Evolutionary conservation across 371 early-diverging fungal genomes (phyloP).

Genomic region (Mucor saturninus): DNA sequence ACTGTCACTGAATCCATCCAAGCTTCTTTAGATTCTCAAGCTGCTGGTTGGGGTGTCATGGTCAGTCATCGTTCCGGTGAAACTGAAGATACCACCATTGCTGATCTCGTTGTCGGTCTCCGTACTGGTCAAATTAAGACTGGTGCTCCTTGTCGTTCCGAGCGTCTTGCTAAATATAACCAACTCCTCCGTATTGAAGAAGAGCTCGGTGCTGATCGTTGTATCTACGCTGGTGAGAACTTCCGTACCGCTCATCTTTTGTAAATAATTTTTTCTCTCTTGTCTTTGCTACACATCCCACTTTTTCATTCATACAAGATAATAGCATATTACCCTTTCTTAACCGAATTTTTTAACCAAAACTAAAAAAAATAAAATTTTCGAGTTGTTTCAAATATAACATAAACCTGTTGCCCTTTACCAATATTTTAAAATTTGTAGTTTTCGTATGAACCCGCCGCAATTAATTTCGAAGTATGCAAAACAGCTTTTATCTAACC

Average conservation of each 20-base stretch:
- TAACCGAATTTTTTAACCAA: no score
- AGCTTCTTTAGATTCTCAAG: slow-evolving; percentile 70
- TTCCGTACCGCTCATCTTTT: slow-evolving; percentile 83
- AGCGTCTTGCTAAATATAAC: slow-evolving; percentile 98
- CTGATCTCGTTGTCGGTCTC: slow-evolving; percentile 97
- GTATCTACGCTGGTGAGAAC: slow-evolving; percentile 92
- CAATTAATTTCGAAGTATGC: no score
- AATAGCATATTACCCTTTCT: no score
- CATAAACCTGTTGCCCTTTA: no score
- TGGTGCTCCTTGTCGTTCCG: slow-evolving; percentile 98
- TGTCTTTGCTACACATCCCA: neutral
- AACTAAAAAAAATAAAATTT: no score
- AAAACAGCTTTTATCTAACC: no score
- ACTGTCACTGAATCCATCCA: slow-evolving; percentile 96
- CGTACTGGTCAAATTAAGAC: slow-evolving; percentile 99
- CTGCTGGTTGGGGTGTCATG: slow-evolving; percentile 98
- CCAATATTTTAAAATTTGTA: no score
- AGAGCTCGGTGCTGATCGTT: slow-evolving; percentile 72
- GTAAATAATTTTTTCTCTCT: slow-evolving; percentile 30
- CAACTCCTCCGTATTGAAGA: slow-evolving; percentile 96
- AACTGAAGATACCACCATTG: slow-evolving; percentile 99
- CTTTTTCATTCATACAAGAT: neutral
- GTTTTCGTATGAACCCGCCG: no score
- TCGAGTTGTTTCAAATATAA: no score
- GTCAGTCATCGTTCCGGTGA: slow-evolving; percentile 99